These are phyloP conservation scores for Dissophora globulifera DNA, from an alignment of 192 early-diverging fungal genomes.

Conservation along the genomic window DNA sequence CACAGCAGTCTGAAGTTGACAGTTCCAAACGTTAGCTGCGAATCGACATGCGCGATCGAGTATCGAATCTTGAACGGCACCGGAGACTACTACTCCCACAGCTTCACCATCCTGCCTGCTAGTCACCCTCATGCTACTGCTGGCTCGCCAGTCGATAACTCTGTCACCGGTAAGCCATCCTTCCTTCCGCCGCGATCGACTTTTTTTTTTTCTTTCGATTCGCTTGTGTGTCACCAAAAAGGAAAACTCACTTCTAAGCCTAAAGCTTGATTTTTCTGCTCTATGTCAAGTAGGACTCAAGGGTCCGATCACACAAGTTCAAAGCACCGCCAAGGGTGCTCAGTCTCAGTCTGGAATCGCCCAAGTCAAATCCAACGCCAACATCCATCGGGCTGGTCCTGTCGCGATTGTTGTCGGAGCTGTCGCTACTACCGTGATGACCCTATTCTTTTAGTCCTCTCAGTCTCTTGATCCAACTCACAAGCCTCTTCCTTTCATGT, in stretches of 20 bases:
- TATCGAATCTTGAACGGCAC: not conserved
- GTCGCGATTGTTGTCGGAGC: too few relatives aligned
- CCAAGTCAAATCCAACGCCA: too few relatives aligned
- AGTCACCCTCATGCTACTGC: not conserved
- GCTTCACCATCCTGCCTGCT: slow-evolving; percentile 13
- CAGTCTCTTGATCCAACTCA: too few relatives aligned
- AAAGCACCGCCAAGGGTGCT: slow-evolving; percentile 24
- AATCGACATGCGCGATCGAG: slow-evolving; percentile 15
- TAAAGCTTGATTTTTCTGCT: too few relatives aligned
- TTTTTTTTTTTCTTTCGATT: not conserved
- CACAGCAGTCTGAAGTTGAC: slow-evolving; percentile 1
- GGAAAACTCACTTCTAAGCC: too few relatives aligned
- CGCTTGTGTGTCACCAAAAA: not conserved
- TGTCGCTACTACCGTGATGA: too few relatives aligned
- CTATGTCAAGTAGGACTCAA: too few relatives aligned
- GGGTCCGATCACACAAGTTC: slow-evolving; percentile 23
- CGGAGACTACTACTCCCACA: slow-evolving; percentile 30
- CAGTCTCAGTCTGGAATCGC: not conserved
- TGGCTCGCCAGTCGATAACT: not conserved
- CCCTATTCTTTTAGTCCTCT: too few relatives aligned
- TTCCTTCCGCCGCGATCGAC: not conserved
- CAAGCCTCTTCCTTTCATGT: too few relatives aligned
- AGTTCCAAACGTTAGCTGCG: slow-evolving; percentile 16
- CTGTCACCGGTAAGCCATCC: not conserved
- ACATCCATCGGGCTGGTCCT: too few relatives aligned